A percentile compares a stretch with the other conserved stretches of the same genome.
These are phyloP conservation scores for Chlamydomonas incerta DNA, from an alignment of 139 green algal genomes.

Conservation along the genomic window DNA sequence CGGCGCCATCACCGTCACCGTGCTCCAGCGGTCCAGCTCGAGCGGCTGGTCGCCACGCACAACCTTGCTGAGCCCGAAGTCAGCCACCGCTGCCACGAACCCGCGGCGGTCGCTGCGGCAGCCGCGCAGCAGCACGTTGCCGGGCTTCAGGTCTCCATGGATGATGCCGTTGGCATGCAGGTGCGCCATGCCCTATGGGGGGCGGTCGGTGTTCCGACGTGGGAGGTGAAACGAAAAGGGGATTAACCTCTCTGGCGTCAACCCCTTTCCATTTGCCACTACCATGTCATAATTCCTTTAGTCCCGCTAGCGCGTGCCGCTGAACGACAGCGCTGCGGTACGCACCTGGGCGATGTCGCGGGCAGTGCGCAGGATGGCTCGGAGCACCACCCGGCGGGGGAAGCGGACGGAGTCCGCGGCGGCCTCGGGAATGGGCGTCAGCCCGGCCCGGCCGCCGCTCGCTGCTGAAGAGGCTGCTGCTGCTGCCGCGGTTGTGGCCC, in stretches of 20 bases:
- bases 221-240: not conserved
- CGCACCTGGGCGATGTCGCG: slow-evolving; percentile 27
- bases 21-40: slow-evolving; percentile 15
- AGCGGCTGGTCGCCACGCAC: slow-evolving; percentile 10
- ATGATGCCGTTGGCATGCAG: slow-evolving; percentile 42
- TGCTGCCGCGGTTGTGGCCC: not conserved
- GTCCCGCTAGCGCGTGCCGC: no score
- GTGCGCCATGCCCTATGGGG: slow-evolving; percentile 30
- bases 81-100: slow-evolving; percentile 22
- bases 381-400: slow-evolving; percentile 10
- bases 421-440: no score
- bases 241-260: not conserved
- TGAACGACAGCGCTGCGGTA: not conserved
- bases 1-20: slow-evolving; percentile 19
- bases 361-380: slow-evolving; percentile 26
- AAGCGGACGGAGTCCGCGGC: not conserved
- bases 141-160: slow-evolving; percentile 38
- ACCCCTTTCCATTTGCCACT: no score
- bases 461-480: not conserved
- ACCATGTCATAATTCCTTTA: not conserved
- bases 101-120: slow-evolving; percentile 26
- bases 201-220: no score
- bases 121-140: slow-evolving; percentile 41
- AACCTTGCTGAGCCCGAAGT: slow-evolving; percentile 42
- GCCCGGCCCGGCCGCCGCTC: not conserved